Evolutionary conservation across 2,329 filamentous ascomycete species (phyloP), one percentile per base, ranked within the genome.

Genomic region (Xylaria sp.): DNA sequence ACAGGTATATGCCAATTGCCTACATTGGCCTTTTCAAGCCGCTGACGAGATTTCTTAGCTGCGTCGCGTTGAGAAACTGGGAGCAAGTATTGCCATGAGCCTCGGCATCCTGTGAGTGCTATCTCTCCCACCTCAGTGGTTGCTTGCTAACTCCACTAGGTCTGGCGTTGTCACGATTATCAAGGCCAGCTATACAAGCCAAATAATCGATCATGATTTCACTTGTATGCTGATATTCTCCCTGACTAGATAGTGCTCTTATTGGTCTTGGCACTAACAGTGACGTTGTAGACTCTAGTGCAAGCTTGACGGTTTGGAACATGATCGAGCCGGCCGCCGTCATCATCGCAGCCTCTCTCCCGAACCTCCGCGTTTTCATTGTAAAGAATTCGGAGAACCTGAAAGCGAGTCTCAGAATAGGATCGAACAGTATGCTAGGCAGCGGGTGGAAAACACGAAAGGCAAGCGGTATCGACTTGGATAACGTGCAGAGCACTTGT

Each of bases 331-430:
- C 69, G 3, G 55, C 62, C 10, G 64, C 66, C 2, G 63, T 63
- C 59, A 69, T 71, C 25, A 71, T 71, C 20, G 69, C 69, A 6
- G 63, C 66, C 4, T 69, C 69, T 15, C 46, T 71, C 39, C 69
- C 69, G 9, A 71, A 66, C 41, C 43, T 71, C 1, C 69, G 69
- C 12, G 69, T 71, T n/a, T 71, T 71, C 15, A 49, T 69, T 6
- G 15, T 43, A 2, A 66, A 61, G 23, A 66, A 60, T 3, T 67
- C 63, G 54, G 48, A 36, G 20, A 64, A 54, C 31, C 25, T 68
- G 12, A 68, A 58, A 62, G 58, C 61, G 13, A 56, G 49, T n/a
- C 13, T 69, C 1, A 67, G 51, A 46, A 23, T 49, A 15, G 64
- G 64, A 43, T 64, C 67, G 3, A 56, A 25, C 20, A 60, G 55